Evolutionary conservation across 2,329 filamentous ascomycete species (phyloP).

Genomic region (Fonsecaea monophora): DNA sequence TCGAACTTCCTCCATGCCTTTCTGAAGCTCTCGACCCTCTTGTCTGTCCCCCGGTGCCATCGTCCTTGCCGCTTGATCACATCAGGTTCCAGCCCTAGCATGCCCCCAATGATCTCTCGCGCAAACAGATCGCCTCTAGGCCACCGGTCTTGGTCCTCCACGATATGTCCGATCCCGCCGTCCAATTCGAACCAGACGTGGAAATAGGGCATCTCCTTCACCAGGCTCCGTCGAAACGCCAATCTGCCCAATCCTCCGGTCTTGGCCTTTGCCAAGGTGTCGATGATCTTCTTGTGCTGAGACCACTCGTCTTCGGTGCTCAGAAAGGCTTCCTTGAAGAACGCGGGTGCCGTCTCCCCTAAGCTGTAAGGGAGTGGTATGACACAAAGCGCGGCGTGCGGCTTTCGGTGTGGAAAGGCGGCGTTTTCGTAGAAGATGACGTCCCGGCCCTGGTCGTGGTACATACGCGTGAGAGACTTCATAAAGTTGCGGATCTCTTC

Average conservation of each 20-base stretch:
- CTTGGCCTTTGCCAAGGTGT: constrained; percentile 69
- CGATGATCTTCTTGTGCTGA: constrained; percentile 93
- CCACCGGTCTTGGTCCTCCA: constrained; percentile 86
- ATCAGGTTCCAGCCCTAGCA: constrained; percentile 82
- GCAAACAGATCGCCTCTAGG: constrained; percentile 92
- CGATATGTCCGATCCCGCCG: constrained; percentile 88
- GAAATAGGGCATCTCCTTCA: constrained; percentile 98
- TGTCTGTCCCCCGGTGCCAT: constrained; percentile 73
- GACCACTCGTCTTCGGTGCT: constrained; percentile 90
- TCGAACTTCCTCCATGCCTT: constrained; percentile 92
- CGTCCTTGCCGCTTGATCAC: constrained; percentile 88
- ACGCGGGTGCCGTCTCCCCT: constrained; percentile 90
- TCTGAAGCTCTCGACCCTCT: constrained; percentile 76
- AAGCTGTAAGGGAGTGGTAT: constrained; percentile 89
- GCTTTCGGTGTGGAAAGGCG: constrained; percentile 75
- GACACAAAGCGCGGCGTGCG: constrained; percentile 83
- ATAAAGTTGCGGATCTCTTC: constrained; percentile 99
- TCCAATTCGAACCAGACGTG: constrained; percentile 95
- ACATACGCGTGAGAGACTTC: constrained; percentile 93
- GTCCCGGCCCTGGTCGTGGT: constrained; percentile 88
- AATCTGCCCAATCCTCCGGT: constrained; percentile 71
- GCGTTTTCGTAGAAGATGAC: constrained; percentile 99
- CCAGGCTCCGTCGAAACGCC: constrained; percentile 81
- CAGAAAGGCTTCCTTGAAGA: constrained; percentile 94
- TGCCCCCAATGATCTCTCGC: constrained; percentile 87